These are phyloP conservation scores for Carallia pectinifolia DNA, from an alignment of 345 rosid species.

Conservation along the genomic window DNA sequence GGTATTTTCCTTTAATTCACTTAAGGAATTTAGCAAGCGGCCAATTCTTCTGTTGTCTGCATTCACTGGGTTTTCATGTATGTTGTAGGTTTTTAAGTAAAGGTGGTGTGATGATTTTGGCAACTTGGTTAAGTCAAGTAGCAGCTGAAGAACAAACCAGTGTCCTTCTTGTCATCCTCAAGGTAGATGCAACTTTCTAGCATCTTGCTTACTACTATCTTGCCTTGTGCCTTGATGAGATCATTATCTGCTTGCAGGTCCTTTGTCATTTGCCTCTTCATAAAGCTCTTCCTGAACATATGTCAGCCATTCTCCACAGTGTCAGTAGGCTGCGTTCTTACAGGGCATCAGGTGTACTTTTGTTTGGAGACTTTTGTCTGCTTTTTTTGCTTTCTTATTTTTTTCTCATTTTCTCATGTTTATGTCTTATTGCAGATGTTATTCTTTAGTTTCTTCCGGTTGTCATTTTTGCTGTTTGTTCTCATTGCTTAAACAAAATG, in stretches of 20 bases:
- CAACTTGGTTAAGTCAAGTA: slow-evolving; percentile 92
- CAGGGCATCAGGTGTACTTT: slow-evolving; percentile 74
- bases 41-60: slow-evolving; percentile 6
- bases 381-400: not conserved
- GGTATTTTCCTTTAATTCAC: slow-evolving; percentile 44
- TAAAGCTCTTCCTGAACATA: slow-evolving; percentile 81
- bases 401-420: not conserved
- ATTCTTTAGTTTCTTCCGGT: not conserved
- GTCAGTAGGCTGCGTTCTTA: slow-evolving; percentile 82
- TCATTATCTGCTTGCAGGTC: slow-evolving; percentile 53
- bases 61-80: slow-evolving; percentile 16
- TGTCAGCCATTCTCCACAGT: slow-evolving; percentile 89
- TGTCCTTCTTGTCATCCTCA: slow-evolving; percentile 61
- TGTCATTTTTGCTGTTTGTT: slow-evolving; percentile 3
- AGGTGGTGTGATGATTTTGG: slow-evolving; percentile 92
- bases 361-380: slow-evolving; percentile 11
- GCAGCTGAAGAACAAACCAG: slow-evolving; percentile 88
- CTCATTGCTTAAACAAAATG: not conserved
- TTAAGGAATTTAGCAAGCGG: slow-evolving; percentile 1
- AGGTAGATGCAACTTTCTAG: slow-evolving; percentile 36
- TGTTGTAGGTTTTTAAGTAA: slow-evolving; percentile 71
- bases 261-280: slow-evolving; percentile 85
- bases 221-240: slow-evolving; percentile 15
- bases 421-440: not conserved
- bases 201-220: slow-evolving; percentile 1